Evolutionary conservation across 495 filamentous ascomycete species (phyloP), one percentile per base, ranked within the genome.

Genomic region (Xylona heveae): DNA sequence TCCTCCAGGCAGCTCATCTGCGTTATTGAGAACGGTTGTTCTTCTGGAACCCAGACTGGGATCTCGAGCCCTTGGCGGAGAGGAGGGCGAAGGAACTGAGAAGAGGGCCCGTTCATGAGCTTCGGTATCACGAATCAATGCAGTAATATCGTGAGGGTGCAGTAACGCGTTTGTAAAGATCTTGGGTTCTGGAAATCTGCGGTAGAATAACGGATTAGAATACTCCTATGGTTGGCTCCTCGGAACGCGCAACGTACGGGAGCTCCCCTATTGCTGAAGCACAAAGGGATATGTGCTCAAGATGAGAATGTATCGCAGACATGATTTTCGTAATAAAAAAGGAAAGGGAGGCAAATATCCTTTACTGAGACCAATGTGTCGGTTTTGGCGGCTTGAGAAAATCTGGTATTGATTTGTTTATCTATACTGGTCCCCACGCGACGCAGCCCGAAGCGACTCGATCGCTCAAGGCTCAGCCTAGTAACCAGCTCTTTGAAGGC

Each of bases 141-240:
- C 65, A 6, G 90, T 94, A 42, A 97, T 94, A 49, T 97, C 88
- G 44, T 78, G 77, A 35, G 68, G 66, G 35, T 73, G 71, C 30
- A 95, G 68, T 25, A 95, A 65, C 21, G 88, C 80, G 52, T 91
- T 94, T 40, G 85, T 91, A 54, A 95, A 97, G 46, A 85, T 79
- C 43, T 81, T 90, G n/a, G 88, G 79, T 9, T 66, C 66, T 16
- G 79, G 79, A 42, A 97, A 97, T 13, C 81, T 84, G 42, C 23
- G 20, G 19, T 22, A n/a, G 16, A 18, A 38, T 3, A 9, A 14
- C 18, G 14, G 39, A 28, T 24, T 31, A 13, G 29, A 7, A 33
- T 8, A 33, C 19, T 29, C 28, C 35, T 32, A 20, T 16, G 27
- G 24, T 31, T 25, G 10, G 14, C 24, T 25, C 17, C 30, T 33